Base-by-base conservation (phyloP, 208 protist species). In the Leishmania gerbilli region DNA sequence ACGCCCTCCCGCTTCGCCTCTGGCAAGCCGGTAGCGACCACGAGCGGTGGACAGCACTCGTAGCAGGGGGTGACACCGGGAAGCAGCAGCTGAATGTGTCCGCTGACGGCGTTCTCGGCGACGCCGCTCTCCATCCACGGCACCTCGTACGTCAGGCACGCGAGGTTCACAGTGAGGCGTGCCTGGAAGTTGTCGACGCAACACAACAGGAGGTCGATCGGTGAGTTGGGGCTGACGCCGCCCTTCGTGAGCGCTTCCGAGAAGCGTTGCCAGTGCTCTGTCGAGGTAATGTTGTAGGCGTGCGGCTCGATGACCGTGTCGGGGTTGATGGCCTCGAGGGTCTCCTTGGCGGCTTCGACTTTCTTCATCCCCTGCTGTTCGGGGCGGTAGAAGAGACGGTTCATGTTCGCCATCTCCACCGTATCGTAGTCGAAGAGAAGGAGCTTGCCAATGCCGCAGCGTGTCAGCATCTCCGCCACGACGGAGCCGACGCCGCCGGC, bases 361-460 rank as follows among this genome's bases (percentile, higher is more conserved):
- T 99, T 99, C 67, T 84, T 95, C 90, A 99, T 84, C 34, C 98
- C 98, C 47, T 96, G 92, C 83, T 99, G 98, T 55, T 99, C 92
- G 0, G 97, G 98, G n/a, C 96, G 91, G 87, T 99, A 99, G 84
- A 99, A 99, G 56, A 99, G 91, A 15, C 96, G 90, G 84, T 99
- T 99, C 98, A 99, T 99, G 90, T 99, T 99, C 3, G 99, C 98
- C 42, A 99, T 82, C 81, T 99, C 98, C 11, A 99, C 99, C 71
- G 91, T 99, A 91, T 99, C 99, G 90, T 99, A 99, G 90, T 99
- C 99, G 81, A 98, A 99, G 65, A 99, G 88, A n/a, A 99, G 80
- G 19, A 99, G 89, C 87, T 99, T 99, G 67, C 98, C 98, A 67
- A 99, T 94, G 62, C 99, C 99, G 86, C 99, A 99, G 56, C 98